Conservation (phyloP, 352 stramenopile genomes). For the Pseudoperonospora humuli region DNA sequence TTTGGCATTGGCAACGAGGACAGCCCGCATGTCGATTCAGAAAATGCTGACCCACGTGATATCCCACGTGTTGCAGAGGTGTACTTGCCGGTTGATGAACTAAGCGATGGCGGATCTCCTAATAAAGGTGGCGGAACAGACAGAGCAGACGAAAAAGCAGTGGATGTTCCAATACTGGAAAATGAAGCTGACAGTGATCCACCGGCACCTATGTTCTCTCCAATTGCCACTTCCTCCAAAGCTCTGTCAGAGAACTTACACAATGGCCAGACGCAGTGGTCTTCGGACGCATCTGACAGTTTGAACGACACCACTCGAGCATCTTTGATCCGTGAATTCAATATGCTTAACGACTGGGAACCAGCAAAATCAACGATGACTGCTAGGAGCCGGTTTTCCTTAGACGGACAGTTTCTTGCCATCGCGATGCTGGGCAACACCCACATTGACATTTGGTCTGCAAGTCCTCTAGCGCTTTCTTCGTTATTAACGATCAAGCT, state of each 20-base stretch:
- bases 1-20: conserved; percentile 36
- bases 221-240: conserved; percentile 2
- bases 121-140: conserved; percentile 11
- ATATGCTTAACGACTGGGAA: conserved; percentile 32
- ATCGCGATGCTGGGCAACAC: conserved; percentile 30
- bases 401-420: conserved; percentile 30
- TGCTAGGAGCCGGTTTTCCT: conserved; percentile 27
- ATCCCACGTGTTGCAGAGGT: conserved; percentile 28
- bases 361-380: conserved; percentile 25
- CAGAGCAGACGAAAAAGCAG: conserved; percentile 4
- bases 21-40: conserved; percentile 5
- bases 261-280: conserved; percentile 9
- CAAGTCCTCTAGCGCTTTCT: conserved; percentile 20
- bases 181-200: conserved; percentile 2
- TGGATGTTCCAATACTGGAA: conserved; percentile 2
- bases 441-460: conserved; percentile 39
- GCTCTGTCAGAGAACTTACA: not conserved
- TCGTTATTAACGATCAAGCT: conserved; percentile 23
- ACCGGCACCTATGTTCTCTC: conserved; percentile 25
- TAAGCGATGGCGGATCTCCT: conserved; percentile 18
- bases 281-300: conserved; percentile 2
- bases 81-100: conserved; percentile 22
- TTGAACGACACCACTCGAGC: conserved; percentile 1
- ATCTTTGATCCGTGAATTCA: conserved; percentile 34
- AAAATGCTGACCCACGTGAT: conserved; percentile 15